Conservation (phyloP, 2,329 filamentous ascomycete genomes). For the Colletotrichum musae region DNA sequence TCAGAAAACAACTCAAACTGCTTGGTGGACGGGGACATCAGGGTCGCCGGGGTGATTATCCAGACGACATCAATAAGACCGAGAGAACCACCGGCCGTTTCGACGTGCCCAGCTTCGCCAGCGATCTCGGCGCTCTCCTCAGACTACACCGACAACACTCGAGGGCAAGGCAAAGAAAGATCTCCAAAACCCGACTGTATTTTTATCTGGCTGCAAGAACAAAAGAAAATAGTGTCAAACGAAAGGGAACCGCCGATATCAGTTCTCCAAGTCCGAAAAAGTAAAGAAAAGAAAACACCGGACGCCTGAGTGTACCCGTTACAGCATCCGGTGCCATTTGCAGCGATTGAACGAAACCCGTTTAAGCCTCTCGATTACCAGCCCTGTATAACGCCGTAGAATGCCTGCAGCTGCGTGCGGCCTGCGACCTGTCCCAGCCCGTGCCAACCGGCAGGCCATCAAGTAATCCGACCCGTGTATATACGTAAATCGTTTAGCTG, state of each 20-base stretch:
- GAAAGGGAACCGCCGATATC: background rate
- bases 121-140: conserved; percentile 6
- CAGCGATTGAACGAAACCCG: background rate
- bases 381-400: conserved; percentile 10
- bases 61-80: background rate
- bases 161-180: no score
- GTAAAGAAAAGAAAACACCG: background rate
- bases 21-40: background rate
- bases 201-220: conserved; percentile 18
- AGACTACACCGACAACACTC: background rate
- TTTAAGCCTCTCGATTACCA: background rate
- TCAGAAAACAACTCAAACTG: background rate
- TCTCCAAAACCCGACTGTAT: background rate
- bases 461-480: background rate
- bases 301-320: conserved; percentile 20
- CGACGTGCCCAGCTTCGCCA: background rate
- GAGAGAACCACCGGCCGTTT: conserved; percentile 31
- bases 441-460: conserved; percentile 15
- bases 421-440: conserved; percentile 10
- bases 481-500: conserved; percentile 38
- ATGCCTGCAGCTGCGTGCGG: conserved; percentile 9
- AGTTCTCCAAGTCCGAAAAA: background rate
- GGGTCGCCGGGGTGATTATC: background rate
- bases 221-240: conserved; percentile 2
- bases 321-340: conserved; percentile 16